Percentiles rank a stretch among this genome's conserved stretches.
phyloP scores from a whole-genome alignment of 495 filamentous ascomycete genomes.

The Corynascus novoguineensis region DNA sequence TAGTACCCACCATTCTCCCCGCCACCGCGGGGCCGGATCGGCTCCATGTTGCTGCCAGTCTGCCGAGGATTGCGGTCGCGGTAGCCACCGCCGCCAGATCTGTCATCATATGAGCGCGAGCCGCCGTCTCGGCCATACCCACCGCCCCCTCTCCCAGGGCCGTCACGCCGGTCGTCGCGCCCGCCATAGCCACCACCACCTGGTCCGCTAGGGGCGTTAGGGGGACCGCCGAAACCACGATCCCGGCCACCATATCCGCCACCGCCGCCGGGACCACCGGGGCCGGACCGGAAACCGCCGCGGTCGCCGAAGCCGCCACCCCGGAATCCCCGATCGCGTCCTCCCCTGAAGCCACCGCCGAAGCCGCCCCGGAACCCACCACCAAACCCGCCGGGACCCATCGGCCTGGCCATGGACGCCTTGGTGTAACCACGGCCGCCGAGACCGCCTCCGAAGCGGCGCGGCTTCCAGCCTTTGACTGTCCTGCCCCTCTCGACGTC shows the following conservation, averaged over 20 bases:
- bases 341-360: slow-evolving; percentile 43
- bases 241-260: slow-evolving; percentile 54
- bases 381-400: slow-evolving; percentile 65
- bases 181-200: slow-evolving; percentile 29
- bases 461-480: slow-evolving; percentile 89
- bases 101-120: slow-evolving; percentile 58
- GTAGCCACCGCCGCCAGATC: slow-evolving; percentile 55
- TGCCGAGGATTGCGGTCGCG: slow-evolving; percentile 51
- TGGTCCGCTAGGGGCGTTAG: slow-evolving; percentile 12
- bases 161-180: slow-evolving; percentile 23
- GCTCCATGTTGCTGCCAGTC: slow-evolving; percentile 65
- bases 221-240: slow-evolving; percentile 31
- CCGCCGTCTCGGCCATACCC: slow-evolving; percentile 55
- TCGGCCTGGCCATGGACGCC: slow-evolving; percentile 64
- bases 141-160: slow-evolving; percentile 36
- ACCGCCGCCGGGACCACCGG: slow-evolving; percentile 59
- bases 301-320: slow-evolving; percentile 48
- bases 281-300: slow-evolving; percentile 52
- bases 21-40: slow-evolving; percentile 54
- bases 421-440: slow-evolving; percentile 94
- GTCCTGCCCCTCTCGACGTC: slow-evolving; percentile 96
- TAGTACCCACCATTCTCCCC: slow-evolving; percentile 47
- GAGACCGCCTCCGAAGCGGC: slow-evolving; percentile 85
- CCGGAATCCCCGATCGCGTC: slow-evolving; percentile 50
- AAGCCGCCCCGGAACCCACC: slow-evolving; percentile 57